Evolutionary conservation across 768 basidiomycete species (phyloP), one percentile per base, ranked within the genome.

Genomic region (Russula abietina): DNA sequence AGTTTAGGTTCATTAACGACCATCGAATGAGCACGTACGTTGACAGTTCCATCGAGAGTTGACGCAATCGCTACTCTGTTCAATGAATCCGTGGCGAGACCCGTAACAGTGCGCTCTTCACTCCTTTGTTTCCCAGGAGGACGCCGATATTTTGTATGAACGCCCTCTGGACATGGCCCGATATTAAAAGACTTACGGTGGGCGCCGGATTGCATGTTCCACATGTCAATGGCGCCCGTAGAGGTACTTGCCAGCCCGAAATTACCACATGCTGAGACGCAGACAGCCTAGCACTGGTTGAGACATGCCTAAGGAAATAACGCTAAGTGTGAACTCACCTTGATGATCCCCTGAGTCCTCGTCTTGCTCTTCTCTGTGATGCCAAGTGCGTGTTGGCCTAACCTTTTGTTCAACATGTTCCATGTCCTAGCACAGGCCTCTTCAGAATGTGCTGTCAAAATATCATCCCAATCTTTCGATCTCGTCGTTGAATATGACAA

Each of bases 161-260:
- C 80, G 64, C 83, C 83, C 24, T 79, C 73, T 26, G 88, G 88
- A 69, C 81, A 83, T 24, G 80, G 73, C 0, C 87, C 88, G 26
- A 96, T 70, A 64, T 79, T 76, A 72, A 91, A 98, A 1, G 81
- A 79, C 74, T 89, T 91, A 50, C 96, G 81, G 68, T 83, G 82
- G 61, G 94, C 81, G 1, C 97, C 97, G 4, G 91, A 93, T 73
- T 99, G 96, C 86, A 99, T 85, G 71, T 98, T 99, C 89, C 93
- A 98, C 87, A 95, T 87, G 61, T 84, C 74, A 43, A 98, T 88
- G 28, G 80, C 80, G 2, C 91, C 90, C 0, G 83, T 87, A 2
- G 91, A 90, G 1, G 89, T 88, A 28, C 93, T 86, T 4, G 85
- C 92, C 12, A 98, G 73, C 32, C 90, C 92, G 71, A 98, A 99